These are phyloP conservation scores for Oryza meridionalis DNA, from an alignment of 176 grass and related monocot genomes.

Conservation along the genomic window DNA sequence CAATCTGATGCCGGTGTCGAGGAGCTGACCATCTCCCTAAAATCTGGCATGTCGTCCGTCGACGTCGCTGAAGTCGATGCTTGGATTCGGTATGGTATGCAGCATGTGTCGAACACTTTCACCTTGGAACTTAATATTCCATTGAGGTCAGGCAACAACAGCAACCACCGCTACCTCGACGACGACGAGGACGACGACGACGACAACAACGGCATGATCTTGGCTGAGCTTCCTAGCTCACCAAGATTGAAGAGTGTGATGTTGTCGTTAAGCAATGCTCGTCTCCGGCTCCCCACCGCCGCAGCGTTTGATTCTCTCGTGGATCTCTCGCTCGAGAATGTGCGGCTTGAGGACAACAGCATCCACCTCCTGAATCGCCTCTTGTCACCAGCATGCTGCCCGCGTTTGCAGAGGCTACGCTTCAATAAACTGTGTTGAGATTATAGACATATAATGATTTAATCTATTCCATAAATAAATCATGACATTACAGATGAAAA, in stretches of 20 bases:
- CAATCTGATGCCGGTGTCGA: neutral
- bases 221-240: neutral
- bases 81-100: neutral
- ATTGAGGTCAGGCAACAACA: too few relatives aligned
- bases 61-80: neutral
- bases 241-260: neutral
- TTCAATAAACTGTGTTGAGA: neutral
- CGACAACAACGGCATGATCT: neutral
- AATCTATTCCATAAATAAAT: too few relatives aligned
- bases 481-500: too few relatives aligned
- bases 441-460: too few relatives aligned
- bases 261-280: neutral
- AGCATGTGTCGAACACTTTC: neutral
- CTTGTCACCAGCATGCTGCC: conserved; percentile 1
- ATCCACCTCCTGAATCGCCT: neutral
- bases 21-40: neutral
- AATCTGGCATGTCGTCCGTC: neutral
- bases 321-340: neutral
- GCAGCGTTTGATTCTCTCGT: neutral
- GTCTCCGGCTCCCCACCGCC: neutral
- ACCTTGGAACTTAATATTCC: neutral
- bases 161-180: too few relatives aligned
- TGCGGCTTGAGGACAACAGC: neutral
- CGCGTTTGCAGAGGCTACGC: neutral
- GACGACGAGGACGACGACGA: accelerated